These are phyloP conservation scores for Pyrenochaeta sp. DNA, from an alignment of 2,329 filamentous ascomycete genomes.

Conservation along the genomic window DNA sequence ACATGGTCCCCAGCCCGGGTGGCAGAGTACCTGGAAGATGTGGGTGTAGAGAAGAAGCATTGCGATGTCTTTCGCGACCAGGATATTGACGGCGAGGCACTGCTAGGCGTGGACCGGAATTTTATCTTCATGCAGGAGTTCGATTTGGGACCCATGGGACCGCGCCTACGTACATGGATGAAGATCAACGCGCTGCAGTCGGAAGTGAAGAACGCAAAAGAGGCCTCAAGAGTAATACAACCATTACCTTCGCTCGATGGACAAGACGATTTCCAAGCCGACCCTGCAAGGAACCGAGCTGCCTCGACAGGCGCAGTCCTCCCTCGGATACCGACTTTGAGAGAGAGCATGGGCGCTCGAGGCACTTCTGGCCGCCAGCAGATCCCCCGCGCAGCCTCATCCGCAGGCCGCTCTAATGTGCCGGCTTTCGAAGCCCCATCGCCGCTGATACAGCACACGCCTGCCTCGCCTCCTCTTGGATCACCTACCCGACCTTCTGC, in stretches of 20 bases:
- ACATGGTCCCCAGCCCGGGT: conserved; percentile 83
- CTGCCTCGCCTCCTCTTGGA: conserved; percentile 52
- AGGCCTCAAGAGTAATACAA: conserved; percentile 43
- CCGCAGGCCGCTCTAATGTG: conserved; percentile 40
- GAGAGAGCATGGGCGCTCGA: conserved; percentile 42
- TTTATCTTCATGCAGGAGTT: conserved; percentile 96
- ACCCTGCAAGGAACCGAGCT: conserved; percentile 56
- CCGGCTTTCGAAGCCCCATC: conserved; percentile 49
- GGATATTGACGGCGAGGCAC: conserved; percentile 92
- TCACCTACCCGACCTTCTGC: conserved; percentile 71
- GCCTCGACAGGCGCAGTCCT: conserved; percentile 54
- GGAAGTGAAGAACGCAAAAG: conserved; percentile 72
- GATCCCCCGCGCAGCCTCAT: conserved; percentile 43
- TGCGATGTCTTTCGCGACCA: conserved; percentile 96
- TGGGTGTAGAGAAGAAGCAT: conserved; percentile 85
- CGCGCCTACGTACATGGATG: conserved; percentile 93
- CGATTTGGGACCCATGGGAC: conserved; percentile 88
- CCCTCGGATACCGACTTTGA: conserved; percentile 49
- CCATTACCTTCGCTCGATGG: conserved; percentile 45
- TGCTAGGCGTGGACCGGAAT: conserved; percentile 93
- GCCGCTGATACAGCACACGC: conserved; percentile 55
- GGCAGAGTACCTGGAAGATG: conserved; percentile 85
- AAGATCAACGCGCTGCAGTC: conserved; percentile 93
- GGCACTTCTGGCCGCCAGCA: conserved; percentile 36
- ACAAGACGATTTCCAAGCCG: conserved; percentile 42